Evolutionary conservation across 495 filamentous ascomycete species (phyloP).

Genomic region (Xylaria acuta): DNA sequence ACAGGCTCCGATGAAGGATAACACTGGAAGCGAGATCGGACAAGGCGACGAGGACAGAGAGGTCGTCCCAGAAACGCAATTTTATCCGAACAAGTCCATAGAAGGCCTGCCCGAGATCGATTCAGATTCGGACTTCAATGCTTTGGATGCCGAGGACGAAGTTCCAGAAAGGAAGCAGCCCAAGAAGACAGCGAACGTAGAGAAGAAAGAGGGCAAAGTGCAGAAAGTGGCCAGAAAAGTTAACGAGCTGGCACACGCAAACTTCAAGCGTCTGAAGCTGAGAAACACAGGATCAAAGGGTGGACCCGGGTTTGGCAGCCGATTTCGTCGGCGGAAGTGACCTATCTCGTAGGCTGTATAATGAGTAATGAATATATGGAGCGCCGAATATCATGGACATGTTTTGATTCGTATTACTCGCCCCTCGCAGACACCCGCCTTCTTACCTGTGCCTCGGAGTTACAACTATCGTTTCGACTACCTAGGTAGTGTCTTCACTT

Average conservation of each 20-base stretch:
- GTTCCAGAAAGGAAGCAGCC: constrained; percentile 44
- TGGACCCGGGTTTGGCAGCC: constrained; percentile 53
- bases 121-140: constrained; percentile 37
- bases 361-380: constrained; percentile 14
- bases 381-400: neutral
- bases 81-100: constrained; percentile 34
- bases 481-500: neutral
- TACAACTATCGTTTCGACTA: neutral
- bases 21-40: constrained; percentile 9
- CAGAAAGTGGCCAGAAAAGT: constrained; percentile 70
- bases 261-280: constrained; percentile 84
- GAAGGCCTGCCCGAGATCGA: constrained; percentile 29
- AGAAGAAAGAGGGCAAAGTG: constrained; percentile 55
- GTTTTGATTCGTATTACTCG: neutral
- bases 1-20: constrained; percentile 37
- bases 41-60: constrained; percentile 33
- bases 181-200: constrained; percentile 31
- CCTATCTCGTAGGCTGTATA: constrained; percentile 13
- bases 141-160: constrained; percentile 33
- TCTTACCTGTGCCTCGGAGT: neutral
- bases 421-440: neutral
- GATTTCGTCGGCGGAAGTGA: constrained; percentile 56
- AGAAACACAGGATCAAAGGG: constrained; percentile 64
- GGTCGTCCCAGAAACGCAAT: constrained; percentile 54
- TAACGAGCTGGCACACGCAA: constrained; percentile 76